phyloP scores from a whole-genome alignment of 352 stramenopile species.

The Pythium coloratum region DNA sequence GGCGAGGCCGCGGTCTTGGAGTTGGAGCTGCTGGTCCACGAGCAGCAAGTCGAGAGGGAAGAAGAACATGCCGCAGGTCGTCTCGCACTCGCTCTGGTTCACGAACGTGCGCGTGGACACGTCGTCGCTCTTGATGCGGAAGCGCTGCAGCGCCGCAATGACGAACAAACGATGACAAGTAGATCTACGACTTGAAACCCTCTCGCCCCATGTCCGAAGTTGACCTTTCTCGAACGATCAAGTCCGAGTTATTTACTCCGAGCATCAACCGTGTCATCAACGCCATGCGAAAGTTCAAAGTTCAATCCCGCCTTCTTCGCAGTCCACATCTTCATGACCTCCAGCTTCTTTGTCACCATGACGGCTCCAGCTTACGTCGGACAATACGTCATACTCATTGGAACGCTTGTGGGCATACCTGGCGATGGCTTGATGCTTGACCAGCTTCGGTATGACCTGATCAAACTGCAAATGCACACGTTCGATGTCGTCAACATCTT shows the following conservation, averaged over 20 bases:
- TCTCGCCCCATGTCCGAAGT: background rate
- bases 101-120: conserved; percentile 52
- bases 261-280: background rate
- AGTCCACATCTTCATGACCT: background rate
- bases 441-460: conserved; percentile 14
- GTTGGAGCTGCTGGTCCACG: conserved; percentile 75
- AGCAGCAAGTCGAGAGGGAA: conserved; percentile 82
- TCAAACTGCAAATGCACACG: conserved; percentile 11
- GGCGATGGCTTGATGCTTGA: background rate
- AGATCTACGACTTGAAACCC: conserved; percentile 20
- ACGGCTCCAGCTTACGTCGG: background rate
- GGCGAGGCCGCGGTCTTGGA: conserved; percentile 83
- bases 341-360: background rate
- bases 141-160: conserved; percentile 35
- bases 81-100: conserved; percentile 88
- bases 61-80: conserved; percentile 91
- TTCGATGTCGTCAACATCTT: conserved; percentile 20
- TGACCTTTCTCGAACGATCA: background rate
- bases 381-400: background rate
- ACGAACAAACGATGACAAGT: background rate
- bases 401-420: background rate
- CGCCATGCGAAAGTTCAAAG: background rate
- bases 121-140: conserved; percentile 54
- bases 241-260: background rate
- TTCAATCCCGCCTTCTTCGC: background rate